Percentiles rank a stretch among this genome's conserved stretches.
phyloP scores from a whole-genome alignment of 352 stramenopile genomes.

The Chrysophaeum taylorii region DNA sequence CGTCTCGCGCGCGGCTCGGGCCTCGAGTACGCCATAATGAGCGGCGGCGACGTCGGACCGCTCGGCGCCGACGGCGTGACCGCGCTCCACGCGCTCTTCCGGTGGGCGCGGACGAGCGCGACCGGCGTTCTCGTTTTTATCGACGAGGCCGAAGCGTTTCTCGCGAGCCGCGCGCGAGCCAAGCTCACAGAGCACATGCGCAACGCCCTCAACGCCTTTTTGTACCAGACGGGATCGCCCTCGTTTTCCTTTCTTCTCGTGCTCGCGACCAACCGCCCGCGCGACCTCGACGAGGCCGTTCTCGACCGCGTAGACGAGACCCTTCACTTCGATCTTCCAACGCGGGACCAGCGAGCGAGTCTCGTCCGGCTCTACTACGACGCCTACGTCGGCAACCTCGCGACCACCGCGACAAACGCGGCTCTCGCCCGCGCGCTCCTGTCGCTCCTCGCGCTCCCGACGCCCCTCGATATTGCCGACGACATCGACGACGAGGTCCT shows the following conservation, averaged over 20 bases:
- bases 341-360: constrained; percentile 56
- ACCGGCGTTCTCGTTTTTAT: constrained; percentile 87
- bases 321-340: constrained; percentile 76
- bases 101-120: constrained; percentile 76
- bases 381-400: constrained; percentile 32
- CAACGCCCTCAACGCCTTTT: constrained; percentile 88
- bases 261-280: constrained; percentile 84
- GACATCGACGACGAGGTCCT: constrained; percentile 66
- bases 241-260: constrained; percentile 92
- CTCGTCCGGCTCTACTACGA: constrained; percentile 40
- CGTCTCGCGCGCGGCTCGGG: constrained; percentile 76
- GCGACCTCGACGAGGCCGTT: constrained; percentile 89
- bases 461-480: constrained; percentile 27
- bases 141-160: constrained; percentile 91
- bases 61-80: constrained; percentile 83
- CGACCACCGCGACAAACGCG: constrained; percentile 10
- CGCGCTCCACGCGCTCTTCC: constrained; percentile 90
- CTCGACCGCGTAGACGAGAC: constrained; percentile 91
- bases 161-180: constrained; percentile 76
- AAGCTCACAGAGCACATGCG: constrained; percentile 56
- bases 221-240: constrained; percentile 86
- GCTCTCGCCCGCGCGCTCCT: neutral
- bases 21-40: constrained; percentile 92
- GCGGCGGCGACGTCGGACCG: constrained; percentile 85
- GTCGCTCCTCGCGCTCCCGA: constrained; percentile 11